A percentile compares a stretch with the other conserved stretches of the same genome.
These are phyloP conservation scores for Fragilariopsis cylindrus DNA, from an alignment of 108 stramenopile genomes.

Conservation along the genomic window DNA sequence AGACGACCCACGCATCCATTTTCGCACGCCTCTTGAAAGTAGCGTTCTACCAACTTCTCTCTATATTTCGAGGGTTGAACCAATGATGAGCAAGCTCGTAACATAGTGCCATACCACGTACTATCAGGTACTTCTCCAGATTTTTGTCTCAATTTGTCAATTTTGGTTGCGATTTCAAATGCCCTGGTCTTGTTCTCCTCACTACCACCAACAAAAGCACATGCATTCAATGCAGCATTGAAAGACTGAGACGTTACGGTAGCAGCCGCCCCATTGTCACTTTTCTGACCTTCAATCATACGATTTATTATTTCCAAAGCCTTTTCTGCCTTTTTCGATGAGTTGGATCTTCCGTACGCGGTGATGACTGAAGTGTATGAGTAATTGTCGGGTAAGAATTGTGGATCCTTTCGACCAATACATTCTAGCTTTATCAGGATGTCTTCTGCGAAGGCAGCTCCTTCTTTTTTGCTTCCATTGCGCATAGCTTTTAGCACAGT, in stretches of 20 bases:
- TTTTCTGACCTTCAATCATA: constrained; percentile 18
- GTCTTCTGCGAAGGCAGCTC: constrained; percentile 23
- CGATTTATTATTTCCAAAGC: constrained; percentile 32
- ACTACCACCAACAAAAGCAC: constrained; percentile 55
- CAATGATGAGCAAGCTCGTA: constrained; percentile 51
- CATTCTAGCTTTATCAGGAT: constrained; percentile 20
- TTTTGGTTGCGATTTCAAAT: constrained; percentile 43
- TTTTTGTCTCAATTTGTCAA: constrained; percentile 28
- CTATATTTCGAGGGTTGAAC: constrained; percentile 37
- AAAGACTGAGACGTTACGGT: constrained; percentile 44
- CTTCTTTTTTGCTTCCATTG: constrained; percentile 17
- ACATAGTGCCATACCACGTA: constrained; percentile 60
- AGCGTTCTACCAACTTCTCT: constrained; percentile 39
- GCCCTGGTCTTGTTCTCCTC: constrained; percentile 44
- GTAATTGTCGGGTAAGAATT: constrained; percentile 30
- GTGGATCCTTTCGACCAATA: background rate
- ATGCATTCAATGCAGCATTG: constrained; percentile 67
- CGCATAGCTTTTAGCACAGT: constrained; percentile 35
- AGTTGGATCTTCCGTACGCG: constrained; percentile 26
- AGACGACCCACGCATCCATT: constrained; percentile 61
- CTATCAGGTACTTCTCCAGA: constrained; percentile 43
- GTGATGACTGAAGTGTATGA: constrained; percentile 37
- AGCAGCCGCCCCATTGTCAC: constrained; percentile 29
- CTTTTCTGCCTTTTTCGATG: constrained; percentile 35
- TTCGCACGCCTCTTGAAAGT: constrained; percentile 49